Evolutionary conservation across 2,329 filamentous ascomycete genomes (phyloP), one percentile per base, ranked within the genome.

Genomic region (Phialophora expanda): DNA sequence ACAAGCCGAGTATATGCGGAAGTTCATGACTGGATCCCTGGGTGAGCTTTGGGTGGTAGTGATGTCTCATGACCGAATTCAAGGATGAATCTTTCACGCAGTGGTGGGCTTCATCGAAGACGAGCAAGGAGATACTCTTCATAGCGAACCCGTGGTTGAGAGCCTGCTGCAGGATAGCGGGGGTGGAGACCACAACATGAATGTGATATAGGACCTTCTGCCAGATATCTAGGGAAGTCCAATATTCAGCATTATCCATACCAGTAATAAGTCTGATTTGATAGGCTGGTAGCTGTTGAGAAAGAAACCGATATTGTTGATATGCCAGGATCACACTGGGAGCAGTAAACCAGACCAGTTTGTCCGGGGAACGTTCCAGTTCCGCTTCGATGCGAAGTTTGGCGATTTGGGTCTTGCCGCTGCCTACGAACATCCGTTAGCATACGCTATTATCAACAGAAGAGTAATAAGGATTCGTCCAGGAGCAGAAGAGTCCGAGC

Each of bases 81-180:
- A 88, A 87, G 0, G 90, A 82, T 70, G 89, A 84, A 1, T 85
- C 87, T 20, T 82, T 81, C 4, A 82, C 83, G 71, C 90, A 94
- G 74, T 93, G 88, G 74, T 96, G 92, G 9, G 90, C 92, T 86
- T 97, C 93, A 73, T 97, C 93, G 71, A 96, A 90, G 0, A 96
- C 84, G 17, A 96, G 78, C 4, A 97, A 80, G 4, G 88, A 83
- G 24, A 96, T 77, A 2, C 80, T 81, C 0, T 80, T 74, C 72
- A 96, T 84, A 1, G 96, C 84, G 74, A 96, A 96, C 0, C 84
- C 90, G 77, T 95, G 91, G 0, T 78, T 80, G 48, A 96, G 81
- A 2, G 91, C 91, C 76, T 96, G 90, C 2, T 86, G 79, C 12
- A 96, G 81, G 1, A 96, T 84, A 66, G 90, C 88, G 66, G 89